Percentiles rank a stretch among this genome's conserved stretches.
Evolutionary conservation across 495 filamentous ascomycete species (phyloP).

Genomic region (Tuber microsphaerosporum): DNA sequence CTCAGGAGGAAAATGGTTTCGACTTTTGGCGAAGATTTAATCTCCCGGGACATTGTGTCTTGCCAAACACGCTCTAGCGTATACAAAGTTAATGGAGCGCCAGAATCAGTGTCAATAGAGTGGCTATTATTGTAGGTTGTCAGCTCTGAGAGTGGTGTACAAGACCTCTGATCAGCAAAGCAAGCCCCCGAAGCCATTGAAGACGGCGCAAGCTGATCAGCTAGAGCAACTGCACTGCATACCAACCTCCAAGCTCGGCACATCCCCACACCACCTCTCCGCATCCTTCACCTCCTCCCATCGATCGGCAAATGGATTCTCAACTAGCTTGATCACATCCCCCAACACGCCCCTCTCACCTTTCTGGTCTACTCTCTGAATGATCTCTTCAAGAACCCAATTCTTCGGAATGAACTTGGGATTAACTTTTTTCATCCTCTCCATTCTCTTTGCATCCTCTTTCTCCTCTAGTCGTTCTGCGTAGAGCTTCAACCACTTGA

Average conservation of each 20-base stretch:
- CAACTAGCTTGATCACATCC: constrained; percentile 67
- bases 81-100: background rate
- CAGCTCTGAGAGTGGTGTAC: background rate
- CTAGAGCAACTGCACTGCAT: constrained; percentile 80
- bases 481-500: constrained; percentile 71
- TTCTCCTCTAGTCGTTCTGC: constrained; percentile 51
- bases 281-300: constrained; percentile 70
- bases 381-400: constrained; percentile 92
- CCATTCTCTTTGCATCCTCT: constrained; percentile 56
- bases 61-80: background rate
- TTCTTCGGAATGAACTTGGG: constrained; percentile 82
- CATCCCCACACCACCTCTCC: constrained; percentile 77
- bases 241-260: constrained; percentile 64
- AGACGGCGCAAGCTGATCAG: background rate
- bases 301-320: constrained; percentile 73
- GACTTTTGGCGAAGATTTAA: background rate
- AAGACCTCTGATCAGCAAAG: background rate
- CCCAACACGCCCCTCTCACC: constrained; percentile 71
- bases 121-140: background rate
- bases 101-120: background rate
- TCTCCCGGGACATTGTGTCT: background rate
- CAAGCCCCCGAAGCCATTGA: background rate
- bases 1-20: background rate
- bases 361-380: constrained; percentile 74
- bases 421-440: constrained; percentile 74